phyloP scores from a whole-genome alignment of 2,329 filamentous ascomycete genomes.

The Coniochaeta sp. region DNA sequence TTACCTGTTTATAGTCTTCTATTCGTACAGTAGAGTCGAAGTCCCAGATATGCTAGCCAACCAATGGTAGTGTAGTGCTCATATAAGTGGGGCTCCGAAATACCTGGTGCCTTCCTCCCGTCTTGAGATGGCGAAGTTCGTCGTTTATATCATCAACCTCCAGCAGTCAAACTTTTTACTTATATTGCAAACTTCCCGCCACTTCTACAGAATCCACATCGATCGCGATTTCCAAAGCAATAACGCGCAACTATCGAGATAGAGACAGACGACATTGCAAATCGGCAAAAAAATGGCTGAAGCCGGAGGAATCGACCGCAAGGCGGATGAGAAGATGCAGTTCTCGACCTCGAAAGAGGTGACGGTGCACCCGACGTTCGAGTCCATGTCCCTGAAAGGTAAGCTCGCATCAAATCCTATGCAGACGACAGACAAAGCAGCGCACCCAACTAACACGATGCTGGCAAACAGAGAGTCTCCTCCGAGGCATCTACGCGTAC shows the following conservation, averaged over 20 bases:
- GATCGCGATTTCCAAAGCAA: neutral
- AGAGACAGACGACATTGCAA: neutral
- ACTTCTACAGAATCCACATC: neutral
- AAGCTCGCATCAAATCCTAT: slow-evolving; percentile 11
- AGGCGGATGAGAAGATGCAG: slow-evolving; percentile 93
- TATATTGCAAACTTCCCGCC: no score
- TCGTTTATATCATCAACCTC: no score
- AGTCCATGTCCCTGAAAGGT: slow-evolving; percentile 93
- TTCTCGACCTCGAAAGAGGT: slow-evolving; percentile 98
- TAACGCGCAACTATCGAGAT: neutral
- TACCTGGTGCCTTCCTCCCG: no score
- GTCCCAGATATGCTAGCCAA: no score
- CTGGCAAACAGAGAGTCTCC: slow-evolving; percentile 67
- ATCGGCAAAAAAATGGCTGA: slow-evolving; percentile 65
- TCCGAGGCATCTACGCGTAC: slow-evolving; percentile 96
- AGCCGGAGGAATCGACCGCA: slow-evolving; percentile 70
- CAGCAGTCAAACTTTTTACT: no score
- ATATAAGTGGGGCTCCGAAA: no score
- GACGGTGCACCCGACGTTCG: slow-evolving; percentile 86
- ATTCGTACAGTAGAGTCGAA: no score
- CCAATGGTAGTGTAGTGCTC: no score
- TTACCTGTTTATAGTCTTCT: no score
- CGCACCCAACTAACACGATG: neutral
- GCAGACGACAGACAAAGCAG: no score
- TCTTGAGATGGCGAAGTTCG: no score